phyloP scores from a whole-genome alignment of 768 basidiomycete species.

The Lanmaoa rubissima region DNA sequence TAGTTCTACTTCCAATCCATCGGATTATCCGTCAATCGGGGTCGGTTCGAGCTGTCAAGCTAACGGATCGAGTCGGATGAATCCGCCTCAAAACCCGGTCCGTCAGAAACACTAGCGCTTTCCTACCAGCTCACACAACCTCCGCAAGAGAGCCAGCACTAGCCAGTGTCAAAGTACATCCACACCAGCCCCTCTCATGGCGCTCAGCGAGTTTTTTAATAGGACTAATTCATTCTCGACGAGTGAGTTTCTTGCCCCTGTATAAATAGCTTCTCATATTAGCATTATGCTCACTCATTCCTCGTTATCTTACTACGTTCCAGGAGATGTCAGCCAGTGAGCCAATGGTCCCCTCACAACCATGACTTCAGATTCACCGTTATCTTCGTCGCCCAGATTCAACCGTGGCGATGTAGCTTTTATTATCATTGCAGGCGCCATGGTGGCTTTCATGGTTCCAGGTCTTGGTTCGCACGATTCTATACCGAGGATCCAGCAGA shows the following conservation, averaged over 20 bases:
- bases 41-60: too few species aligned
- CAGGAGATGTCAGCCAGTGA: constrained; percentile 31
- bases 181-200: constrained; percentile 9
- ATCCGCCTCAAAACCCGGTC: too few species aligned
- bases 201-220: background rate
- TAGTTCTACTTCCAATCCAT: too few species aligned
- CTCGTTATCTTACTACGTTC: constrained; percentile 2
- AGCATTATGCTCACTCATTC: background rate
- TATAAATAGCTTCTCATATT: constrained; percentile 4
- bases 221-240: background rate
- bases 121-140: too few species aligned
- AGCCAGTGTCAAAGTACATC: background rate
- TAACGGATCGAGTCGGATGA: too few species aligned
- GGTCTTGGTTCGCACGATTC: constrained; percentile 51
- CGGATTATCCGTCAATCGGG: too few species aligned
- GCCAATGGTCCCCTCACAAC: constrained; percentile 3
- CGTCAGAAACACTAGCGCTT: too few species aligned
- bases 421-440: constrained; percentile 62
- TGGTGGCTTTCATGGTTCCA: constrained; percentile 78
- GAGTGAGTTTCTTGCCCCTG: constrained; percentile 12
- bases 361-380: constrained; percentile 6
- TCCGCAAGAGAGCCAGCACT: background rate
- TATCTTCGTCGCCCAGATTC: constrained; percentile 42
- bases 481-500: background rate
- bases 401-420: constrained; percentile 72